A percentile compares a stretch with the other conserved stretches of the same genome.
These are phyloP conservation scores for Aaosphaeria pasadenensis DNA, from an alignment of 2,329 filamentous ascomycete species.

Conservation along the genomic window DNA sequence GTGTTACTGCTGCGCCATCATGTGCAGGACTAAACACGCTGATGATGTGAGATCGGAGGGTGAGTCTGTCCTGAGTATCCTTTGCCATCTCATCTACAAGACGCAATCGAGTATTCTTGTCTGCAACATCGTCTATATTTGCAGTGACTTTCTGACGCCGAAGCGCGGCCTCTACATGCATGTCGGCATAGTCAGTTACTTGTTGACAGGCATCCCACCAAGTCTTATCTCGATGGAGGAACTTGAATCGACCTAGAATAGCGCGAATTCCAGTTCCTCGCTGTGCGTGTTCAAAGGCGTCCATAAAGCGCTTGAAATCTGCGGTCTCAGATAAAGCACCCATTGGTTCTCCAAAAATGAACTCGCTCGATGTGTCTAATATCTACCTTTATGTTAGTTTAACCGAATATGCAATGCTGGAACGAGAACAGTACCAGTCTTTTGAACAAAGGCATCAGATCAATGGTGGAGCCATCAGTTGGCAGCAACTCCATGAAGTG, in stretches of 20 bases:
- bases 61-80: slow-evolving; percentile 10
- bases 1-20: slow-evolving; percentile 11
- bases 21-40: slow-evolving; percentile 16
- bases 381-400: slow-evolving; percentile 5
- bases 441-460: slow-evolving; percentile 9
- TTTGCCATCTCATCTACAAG: slow-evolving; percentile 15
- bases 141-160: background rate
- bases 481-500: slow-evolving; percentile 7
- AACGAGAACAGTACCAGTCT: slow-evolving; percentile 4
- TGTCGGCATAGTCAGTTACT: slow-evolving; percentile 9
- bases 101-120: slow-evolving; percentile 14
- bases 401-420: too few relatives aligned
- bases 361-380: slow-evolving; percentile 13
- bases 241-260: slow-evolving; percentile 1
- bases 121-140: too few relatives aligned
- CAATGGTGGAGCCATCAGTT: slow-evolving; percentile 6
- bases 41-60: slow-evolving; percentile 10
- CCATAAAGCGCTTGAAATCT: background rate
- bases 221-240: slow-evolving; percentile 9
- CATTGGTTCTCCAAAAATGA: slow-evolving; percentile 13
- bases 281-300: background rate
- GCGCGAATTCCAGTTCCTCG: background rate
- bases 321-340: slow-evolving; percentile 1
- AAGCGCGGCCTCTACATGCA: slow-evolving; percentile 6
- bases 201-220: slow-evolving; percentile 7